Conservation (phyloP, 2,329 filamentous ascomycete species). For the Colletotrichum orchidophilum region DNA sequence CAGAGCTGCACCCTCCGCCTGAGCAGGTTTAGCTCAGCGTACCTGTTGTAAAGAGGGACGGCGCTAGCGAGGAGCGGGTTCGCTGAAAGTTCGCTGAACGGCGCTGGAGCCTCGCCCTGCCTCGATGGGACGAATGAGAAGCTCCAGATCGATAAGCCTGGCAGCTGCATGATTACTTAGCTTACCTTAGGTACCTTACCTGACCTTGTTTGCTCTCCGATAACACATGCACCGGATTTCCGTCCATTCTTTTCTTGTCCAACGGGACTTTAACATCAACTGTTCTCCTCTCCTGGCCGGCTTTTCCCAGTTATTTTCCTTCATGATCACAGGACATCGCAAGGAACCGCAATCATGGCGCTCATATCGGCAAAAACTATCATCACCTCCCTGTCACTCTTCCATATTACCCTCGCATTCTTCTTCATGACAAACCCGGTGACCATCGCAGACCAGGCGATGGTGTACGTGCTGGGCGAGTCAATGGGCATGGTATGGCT, state of each 20-base stretch:
- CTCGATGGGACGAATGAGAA: constrained; percentile 11
- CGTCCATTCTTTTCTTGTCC: constrained; percentile 1
- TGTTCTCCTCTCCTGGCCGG: not conserved
- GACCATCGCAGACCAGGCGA: constrained; percentile 78
- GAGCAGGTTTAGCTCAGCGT: not conserved
- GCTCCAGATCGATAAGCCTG: constrained; percentile 26
- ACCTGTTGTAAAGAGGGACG: not conserved
- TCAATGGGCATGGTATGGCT: constrained; percentile 79
- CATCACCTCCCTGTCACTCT: constrained; percentile 82
- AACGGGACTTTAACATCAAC: not conserved
- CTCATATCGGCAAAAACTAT: constrained; percentile 83
- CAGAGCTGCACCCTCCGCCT: not conserved
- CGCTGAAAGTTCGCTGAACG: not conserved
- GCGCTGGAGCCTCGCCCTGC: not conserved
- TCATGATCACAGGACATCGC: not conserved
- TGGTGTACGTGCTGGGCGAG: constrained; percentile 85
- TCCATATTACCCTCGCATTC: constrained; percentile 85
- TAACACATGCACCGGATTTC: constrained; percentile 18
- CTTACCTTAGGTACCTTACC: not conserved
- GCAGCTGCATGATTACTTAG: constrained; percentile 1
- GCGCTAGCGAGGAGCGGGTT: constrained; percentile 16
- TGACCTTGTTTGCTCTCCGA: constrained; percentile 6
- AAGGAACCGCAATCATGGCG: constrained; percentile 66
- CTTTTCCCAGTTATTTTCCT: not conserved
- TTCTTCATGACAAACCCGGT: constrained; percentile 82